phyloP scores from a whole-genome alignment of 257 asterid genomes.

The Capsicum pubescens region DNA sequence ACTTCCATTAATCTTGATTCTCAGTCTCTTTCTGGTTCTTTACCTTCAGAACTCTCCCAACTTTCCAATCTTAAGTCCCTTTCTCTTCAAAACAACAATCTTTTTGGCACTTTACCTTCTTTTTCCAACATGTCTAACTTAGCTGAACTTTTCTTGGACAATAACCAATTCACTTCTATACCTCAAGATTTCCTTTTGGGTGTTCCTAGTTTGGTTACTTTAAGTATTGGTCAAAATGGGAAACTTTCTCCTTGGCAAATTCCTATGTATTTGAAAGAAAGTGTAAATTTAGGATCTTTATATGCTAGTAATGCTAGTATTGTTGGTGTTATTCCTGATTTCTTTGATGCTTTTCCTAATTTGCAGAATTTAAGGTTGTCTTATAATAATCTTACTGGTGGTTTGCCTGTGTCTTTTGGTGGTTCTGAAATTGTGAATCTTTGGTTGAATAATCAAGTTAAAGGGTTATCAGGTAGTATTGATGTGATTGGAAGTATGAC shows the following conservation, averaged over 20 bases:
- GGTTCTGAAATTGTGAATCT: slow-evolving; percentile 67
- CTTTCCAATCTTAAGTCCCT: slow-evolving; percentile 65
- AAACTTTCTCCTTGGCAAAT: slow-evolving; percentile 64
- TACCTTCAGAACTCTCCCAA: slow-evolving; percentile 62
- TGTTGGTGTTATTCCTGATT: slow-evolving; percentile 67
- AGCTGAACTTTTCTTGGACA: slow-evolving; percentile 55
- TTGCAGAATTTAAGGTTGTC: slow-evolving; percentile 66
- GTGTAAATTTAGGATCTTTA: slow-evolving; percentile 54
- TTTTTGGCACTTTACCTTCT: slow-evolving; percentile 73
- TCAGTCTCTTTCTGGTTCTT: slow-evolving; percentile 62
- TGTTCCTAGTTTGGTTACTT: slow-evolving; percentile 43
- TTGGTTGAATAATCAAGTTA: slow-evolving; percentile 77
- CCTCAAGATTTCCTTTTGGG: slow-evolving; percentile 71
- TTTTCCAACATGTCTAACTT: slow-evolving; percentile 68
- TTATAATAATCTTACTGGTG: slow-evolving; percentile 75
- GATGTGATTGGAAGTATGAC: slow-evolving; percentile 69
- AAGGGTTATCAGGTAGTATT: slow-evolving; percentile 66
- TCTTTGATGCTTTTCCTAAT: slow-evolving; percentile 62
- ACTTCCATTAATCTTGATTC: slow-evolving; percentile 58
- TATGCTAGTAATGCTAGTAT: slow-evolving; percentile 67
- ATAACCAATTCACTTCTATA: slow-evolving; percentile 51
- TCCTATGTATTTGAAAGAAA: slow-evolving; percentile 57
- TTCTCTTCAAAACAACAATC: slow-evolving; percentile 63
- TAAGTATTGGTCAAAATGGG: slow-evolving; percentile 60
- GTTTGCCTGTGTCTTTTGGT: slow-evolving; percentile 67